Base-by-base conservation (phyloP, 2,329 filamentous ascomycete species). In the Penicillium glabrum region DNA sequence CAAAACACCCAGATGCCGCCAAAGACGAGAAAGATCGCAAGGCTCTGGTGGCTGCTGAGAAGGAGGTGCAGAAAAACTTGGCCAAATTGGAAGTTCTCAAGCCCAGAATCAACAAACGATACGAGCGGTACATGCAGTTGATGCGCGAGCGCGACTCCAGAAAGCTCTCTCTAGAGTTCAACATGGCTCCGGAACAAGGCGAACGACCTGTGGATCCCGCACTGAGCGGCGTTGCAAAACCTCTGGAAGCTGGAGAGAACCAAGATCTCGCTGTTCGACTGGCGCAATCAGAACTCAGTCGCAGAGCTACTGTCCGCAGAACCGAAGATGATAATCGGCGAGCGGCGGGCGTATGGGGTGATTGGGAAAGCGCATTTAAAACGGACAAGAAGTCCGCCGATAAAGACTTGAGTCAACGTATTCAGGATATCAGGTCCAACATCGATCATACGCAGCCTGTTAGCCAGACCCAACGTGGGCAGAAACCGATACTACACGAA, bases 21-120 rank as follows among this genome's bases (percentile, higher is more conserved):
- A 88, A 84, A 64, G 82, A 86, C 8, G 82, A 85, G 10, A 85
- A 88, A 35, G 82, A 83, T 61, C 80, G 80, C 54, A 74, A 75
- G 52, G 79, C 79, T 13, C 69, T 89, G 46, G 76, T 79, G 46
- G 77, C 78, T 41, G 87, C 86, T 9, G 84, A 85, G 46, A 84
- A 82, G 52, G 82, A 86, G 2, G 83, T 93, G 24, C 80, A 83
- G 43, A 75, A 77, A 11, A 88, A 91, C 19, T 74, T 96, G 14
- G 79, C 82, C 59, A 85, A 87, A 61, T 80, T 99, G 29, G 93
- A 97, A 73, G 76, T 81, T 9, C 81, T 97, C 55, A 95, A 92
- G 68, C 91, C 91, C 0, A 83, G 87, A 19, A 89, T 99, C 53
- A 86, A 89, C 46, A 82, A 82, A 60, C 83, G 88, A 14, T 87